Evolutionary conservation across 768 basidiomycete genomes (phyloP), one percentile per base, ranked within the genome.

Genomic region (Flagelloscypha sp.): DNA sequence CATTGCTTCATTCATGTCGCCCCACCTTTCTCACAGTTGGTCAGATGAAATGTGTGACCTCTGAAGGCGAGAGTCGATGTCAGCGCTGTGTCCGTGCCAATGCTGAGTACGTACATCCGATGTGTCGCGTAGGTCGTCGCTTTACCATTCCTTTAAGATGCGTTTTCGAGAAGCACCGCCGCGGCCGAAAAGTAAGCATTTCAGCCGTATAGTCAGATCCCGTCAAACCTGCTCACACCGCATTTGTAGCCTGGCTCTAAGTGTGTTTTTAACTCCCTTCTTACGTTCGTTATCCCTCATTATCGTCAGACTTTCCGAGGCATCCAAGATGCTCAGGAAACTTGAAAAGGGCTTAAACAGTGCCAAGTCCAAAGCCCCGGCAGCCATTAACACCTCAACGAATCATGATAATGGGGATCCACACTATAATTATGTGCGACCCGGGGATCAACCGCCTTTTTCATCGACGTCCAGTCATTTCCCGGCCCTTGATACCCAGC

Each of bases 31-130:
- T 57, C 39, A 52, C 42, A 30, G 29, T 36, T 23, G 33, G 34
- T 28, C 46, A 89, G 86, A 90, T 90, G 86, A 87, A 88, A 57
- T 90, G 86, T 49, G 85, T 89, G 40, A 86, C 84, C 29, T 82
- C 87, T 33, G 86, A 90, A 54, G 85, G 85, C 40, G 68, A 75
- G 42, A 78, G 76, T 48, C 75, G 72, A 20, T 90, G 86, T 54
- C 84, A 89, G 54, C 79, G 86, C 33, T 90, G 86, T 61, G 80
- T 75, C 52, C 79, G 86, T 40, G 77, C 83, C 22, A 80, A 79
- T 45, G 74, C 77, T 33, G 77, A 84, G 82, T 82, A 54, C 42
- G 76, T 67, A 35, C 25, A 30, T 36, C 41, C 33, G 33, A 18
- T 30, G 42, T 28, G 22, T 39, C 40, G 37, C 35, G 38, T 39